Percentiles rank a stretch among this genome's conserved stretches.
Evolutionary conservation across 1,284 basidiomycete species (phyloP).

Genomic region (Amylostereum areolatum): DNA sequence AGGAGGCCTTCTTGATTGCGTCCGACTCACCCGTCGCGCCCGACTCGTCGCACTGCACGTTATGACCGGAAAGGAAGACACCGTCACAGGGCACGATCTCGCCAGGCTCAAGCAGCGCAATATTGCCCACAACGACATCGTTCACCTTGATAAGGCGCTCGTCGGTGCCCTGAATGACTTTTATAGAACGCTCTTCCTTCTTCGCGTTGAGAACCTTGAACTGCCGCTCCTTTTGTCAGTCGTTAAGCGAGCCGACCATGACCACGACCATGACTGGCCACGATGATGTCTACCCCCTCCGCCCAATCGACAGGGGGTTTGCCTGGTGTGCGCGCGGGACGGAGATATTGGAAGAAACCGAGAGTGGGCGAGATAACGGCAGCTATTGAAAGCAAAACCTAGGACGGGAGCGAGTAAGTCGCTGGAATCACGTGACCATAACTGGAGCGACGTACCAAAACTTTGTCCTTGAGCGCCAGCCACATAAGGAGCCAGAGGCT

Average conservation of each 20-base stretch:
- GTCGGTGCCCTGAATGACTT: constrained; percentile 81
- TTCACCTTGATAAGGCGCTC: constrained; percentile 82
- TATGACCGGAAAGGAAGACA: constrained; percentile 88
- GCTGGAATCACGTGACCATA: too few relatives aligned
- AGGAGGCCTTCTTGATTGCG: constrained; percentile 85
- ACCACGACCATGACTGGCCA: constrained; percentile 86
- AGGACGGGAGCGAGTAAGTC: too few relatives aligned
- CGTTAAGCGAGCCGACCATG: constrained; percentile 83
- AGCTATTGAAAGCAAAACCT: constrained; percentile 88
- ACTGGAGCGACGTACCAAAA: constrained; percentile 76
- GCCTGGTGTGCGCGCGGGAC: constrained; percentile 51
- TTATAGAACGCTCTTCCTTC: constrained; percentile 92
- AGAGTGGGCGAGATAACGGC: constrained; percentile 91
- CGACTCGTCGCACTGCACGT: constrained; percentile 94
- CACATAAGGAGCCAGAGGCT: constrained; percentile 85
- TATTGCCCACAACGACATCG: constrained; percentile 92
- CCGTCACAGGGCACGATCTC: constrained; percentile 96
- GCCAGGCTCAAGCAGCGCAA: constrained; percentile 89
- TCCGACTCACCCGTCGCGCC: constrained; percentile 96
- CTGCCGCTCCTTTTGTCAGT: constrained; percentile 97
- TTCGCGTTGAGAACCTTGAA: constrained; percentile 91
- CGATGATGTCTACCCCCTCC: constrained; percentile 94
- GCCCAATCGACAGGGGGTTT: constrained; percentile 90
- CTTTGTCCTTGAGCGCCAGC: constrained; percentile 93
- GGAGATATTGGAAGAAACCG: constrained; percentile 92